A percentile compares a stretch with the other conserved stretches of the same genome.
Conservation (phyloP, 2,329 filamentous ascomycete genomes). For the Penicillium olsonii region DNA sequence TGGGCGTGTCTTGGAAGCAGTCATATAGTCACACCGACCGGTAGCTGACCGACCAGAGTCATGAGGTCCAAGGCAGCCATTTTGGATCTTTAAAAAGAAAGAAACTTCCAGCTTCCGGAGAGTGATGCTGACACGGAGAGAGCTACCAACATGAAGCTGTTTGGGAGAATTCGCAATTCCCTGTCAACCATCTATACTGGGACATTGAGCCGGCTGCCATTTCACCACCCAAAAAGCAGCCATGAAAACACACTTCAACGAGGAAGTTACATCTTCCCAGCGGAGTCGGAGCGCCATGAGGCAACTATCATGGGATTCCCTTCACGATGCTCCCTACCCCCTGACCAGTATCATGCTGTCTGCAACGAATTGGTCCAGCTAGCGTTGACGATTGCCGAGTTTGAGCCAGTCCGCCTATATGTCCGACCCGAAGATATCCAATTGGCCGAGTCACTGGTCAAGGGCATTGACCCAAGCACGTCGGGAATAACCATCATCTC, state of each 20-base stretch:
- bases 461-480: conserved; percentile 3
- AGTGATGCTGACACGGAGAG: background rate
- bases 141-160: conserved; percentile 4
- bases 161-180: background rate
- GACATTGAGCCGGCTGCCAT: background rate
- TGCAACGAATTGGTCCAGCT: conserved; percentile 19
- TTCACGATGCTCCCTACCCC: conserved; percentile 6
- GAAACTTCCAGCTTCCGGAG: background rate
- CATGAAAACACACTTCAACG: background rate
- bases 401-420: conserved; percentile 27
- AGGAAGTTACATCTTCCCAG: conserved; percentile 9
- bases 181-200: background rate
- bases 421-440: conserved; percentile 19
- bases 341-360: conserved; percentile 5
- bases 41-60: background rate
- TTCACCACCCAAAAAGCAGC: background rate
- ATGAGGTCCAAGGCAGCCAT: conserved; percentile 1
- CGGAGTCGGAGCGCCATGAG: conserved; percentile 13
- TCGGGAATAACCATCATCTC: conserved; percentile 17
- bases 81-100: conserved; percentile 3
- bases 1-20: conserved; percentile 2
- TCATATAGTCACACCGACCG: conserved; percentile 3
- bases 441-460: conserved; percentile 14
- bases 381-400: conserved; percentile 19
- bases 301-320: conserved; percentile 12